A percentile compares a stretch with the other conserved stretches of the same genome.
Conservation (phyloP, 148 eudicot genomes). For the Chenopodium quinoa region DNA sequence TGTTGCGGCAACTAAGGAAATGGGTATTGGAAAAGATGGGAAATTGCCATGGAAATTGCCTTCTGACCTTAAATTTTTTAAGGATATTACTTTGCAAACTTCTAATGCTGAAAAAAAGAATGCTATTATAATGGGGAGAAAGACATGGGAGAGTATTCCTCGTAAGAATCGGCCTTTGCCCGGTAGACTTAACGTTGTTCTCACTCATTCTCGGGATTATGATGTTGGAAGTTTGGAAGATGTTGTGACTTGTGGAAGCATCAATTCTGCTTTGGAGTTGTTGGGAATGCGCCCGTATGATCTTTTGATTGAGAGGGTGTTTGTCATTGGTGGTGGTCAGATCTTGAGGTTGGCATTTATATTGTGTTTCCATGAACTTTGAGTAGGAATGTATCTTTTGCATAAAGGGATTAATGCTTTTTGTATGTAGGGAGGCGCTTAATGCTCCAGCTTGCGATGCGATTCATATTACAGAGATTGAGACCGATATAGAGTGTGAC, state of each 20-base stretch:
- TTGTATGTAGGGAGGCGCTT: conserved; percentile 68
- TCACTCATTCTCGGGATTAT: conserved; percentile 60
- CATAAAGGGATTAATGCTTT: conserved; percentile 17
- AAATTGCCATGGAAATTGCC: conserved; percentile 92
- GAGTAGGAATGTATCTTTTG: neutral
- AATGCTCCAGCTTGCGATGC: conserved; percentile 87
- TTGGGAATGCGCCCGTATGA: conserved; percentile 60
- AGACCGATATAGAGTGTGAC: conserved; percentile 68
- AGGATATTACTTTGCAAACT: conserved; percentile 65
- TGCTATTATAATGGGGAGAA: conserved; percentile 96
- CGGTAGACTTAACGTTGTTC: conserved; percentile 80
- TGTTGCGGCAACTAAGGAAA: conserved; percentile 79
- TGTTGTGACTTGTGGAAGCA: conserved; percentile 67
- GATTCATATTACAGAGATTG: conserved; percentile 82
- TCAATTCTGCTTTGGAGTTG: conserved; percentile 59
- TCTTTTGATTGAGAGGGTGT: conserved; percentile 65
- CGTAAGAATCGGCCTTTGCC: conserved; percentile 61
- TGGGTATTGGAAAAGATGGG: conserved; percentile 97
- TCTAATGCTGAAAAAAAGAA: conserved; percentile 69
- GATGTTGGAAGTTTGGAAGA: conserved; percentile 50
- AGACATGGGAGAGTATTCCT: conserved; percentile 98
- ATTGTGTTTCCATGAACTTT: neutral
- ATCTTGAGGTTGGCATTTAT: conserved; percentile 51
- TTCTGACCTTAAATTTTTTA: conserved; percentile 75
- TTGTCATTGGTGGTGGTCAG: conserved; percentile 88